These are phyloP conservation scores for Aegilops umbellulata DNA, from an alignment of 176 grass and related monocot genomes.

Conservation along the genomic window DNA sequence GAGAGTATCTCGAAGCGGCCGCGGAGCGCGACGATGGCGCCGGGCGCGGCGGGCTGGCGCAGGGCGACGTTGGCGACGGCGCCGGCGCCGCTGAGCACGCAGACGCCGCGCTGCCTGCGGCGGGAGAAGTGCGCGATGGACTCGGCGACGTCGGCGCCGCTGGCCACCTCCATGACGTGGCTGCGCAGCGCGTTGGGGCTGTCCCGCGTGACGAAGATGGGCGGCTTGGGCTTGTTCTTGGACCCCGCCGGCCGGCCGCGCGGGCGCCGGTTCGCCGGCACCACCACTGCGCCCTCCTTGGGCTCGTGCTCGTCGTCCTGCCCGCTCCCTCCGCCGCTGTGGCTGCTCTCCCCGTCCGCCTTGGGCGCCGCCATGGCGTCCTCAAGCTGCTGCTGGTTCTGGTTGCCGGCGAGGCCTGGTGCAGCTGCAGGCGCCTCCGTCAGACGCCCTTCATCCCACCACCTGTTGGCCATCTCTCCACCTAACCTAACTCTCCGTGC, in stretches of 20 bases:
- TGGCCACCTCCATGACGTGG: constrained; percentile 58
- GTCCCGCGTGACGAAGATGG: constrained; percentile 56
- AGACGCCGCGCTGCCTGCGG: constrained; percentile 62
- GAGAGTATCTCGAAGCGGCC: too few relatives aligned
- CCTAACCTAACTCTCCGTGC: not conserved
- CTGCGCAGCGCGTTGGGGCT: constrained; percentile 62
- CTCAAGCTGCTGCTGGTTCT: too few relatives aligned
- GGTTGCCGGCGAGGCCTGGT: too few relatives aligned
- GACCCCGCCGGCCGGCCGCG: constrained; percentile 33
- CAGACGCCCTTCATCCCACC: not conserved
- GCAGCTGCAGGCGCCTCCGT: too few relatives aligned
- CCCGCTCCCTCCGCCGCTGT: too few relatives aligned
- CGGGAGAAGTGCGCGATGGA: constrained; percentile 51
- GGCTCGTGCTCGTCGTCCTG: not conserved
- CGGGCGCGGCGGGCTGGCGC: constrained; percentile 64
- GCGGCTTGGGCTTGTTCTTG: constrained; percentile 72
- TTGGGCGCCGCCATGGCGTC: too few relatives aligned
- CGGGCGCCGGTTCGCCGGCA: not conserved
- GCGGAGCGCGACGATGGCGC: too few relatives aligned
- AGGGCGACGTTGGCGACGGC: constrained; percentile 67
- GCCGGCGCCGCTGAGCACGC: constrained; percentile 78
- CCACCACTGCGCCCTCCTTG: not conserved
- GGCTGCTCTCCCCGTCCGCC: too few relatives aligned
- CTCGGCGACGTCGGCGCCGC: constrained; percentile 48
- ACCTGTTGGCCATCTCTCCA: not conserved